These are phyloP conservation scores for Geotrichum ghanense DNA, from an alignment of 805 yeast species.

Conservation along the genomic window DNA sequence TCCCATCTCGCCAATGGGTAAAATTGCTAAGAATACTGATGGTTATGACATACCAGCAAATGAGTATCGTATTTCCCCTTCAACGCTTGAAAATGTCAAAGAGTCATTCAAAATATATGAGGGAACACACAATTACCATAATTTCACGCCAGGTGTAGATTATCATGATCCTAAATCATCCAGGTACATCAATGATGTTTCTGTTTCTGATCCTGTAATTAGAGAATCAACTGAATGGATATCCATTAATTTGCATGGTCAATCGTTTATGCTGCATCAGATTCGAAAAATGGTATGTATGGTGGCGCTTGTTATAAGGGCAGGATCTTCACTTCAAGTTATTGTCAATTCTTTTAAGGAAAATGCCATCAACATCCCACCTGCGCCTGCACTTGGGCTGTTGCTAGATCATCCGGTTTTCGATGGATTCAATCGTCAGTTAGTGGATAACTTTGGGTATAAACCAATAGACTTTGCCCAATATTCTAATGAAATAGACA, in stretches of 20 bases:
- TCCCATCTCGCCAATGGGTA: conserved; percentile 55
- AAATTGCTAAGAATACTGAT: conserved; percentile 42
- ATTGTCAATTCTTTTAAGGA: conserved; percentile 67
- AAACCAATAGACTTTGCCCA: neutral
- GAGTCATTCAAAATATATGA: conserved; percentile 59
- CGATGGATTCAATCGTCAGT: conserved; percentile 45
- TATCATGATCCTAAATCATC: conserved; percentile 78
- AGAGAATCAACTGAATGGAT: conserved; percentile 95
- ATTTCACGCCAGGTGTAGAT: conserved; percentile 67
- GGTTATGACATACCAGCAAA: conserved; percentile 60
- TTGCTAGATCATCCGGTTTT: conserved; percentile 86
- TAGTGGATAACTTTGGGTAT: neutral
- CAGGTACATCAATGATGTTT: conserved; percentile 68
- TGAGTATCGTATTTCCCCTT: conserved; percentile 50
- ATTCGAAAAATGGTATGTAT: conserved; percentile 95
- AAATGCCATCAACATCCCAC: conserved; percentile 77
- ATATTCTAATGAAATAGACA: neutral
- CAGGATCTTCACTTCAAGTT: conserved; percentile 64
- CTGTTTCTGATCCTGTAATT: conserved; percentile 78
- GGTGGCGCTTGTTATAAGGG: conserved; percentile 73
- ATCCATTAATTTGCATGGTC: conserved; percentile 93
- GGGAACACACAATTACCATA: conserved; percentile 89
- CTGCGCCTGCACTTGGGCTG: conserved; percentile 93
- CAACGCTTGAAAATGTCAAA: conserved; percentile 51
- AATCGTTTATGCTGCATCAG: conserved; percentile 96